Conservation (phyloP, 225 moss, liverwort and hornwort genomes). For the Marchantia polymorpha region DNA sequence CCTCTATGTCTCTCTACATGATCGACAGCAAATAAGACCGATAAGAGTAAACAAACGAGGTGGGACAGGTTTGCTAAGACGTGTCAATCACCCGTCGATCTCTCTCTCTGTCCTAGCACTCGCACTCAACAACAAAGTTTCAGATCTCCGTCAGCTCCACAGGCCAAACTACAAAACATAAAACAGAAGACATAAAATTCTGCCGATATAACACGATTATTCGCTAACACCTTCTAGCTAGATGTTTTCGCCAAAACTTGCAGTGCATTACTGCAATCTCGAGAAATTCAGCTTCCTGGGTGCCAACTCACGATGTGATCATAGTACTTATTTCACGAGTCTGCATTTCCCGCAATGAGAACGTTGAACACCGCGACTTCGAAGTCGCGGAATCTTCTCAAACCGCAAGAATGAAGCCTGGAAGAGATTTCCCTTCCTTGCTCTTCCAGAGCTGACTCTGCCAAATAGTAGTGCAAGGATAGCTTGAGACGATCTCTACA, state of each 20-base stretch:
- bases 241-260: not conserved
- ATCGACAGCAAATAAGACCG: not conserved
- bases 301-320: constrained; percentile 5
- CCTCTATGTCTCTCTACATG: not conserved
- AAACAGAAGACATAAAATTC: too few relatives aligned
- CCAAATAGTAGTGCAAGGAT: constrained; percentile 83
- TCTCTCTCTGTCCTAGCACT: not conserved
- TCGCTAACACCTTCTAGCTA: not conserved
- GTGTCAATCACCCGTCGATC: not conserved
- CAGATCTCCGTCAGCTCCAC: not conserved
- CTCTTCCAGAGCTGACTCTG: constrained; percentile 87
- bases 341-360: constrained; percentile 3
- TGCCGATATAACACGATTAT: too few relatives aligned
- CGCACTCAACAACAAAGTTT: not conserved
- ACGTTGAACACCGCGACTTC: not conserved
- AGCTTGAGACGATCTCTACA: constrained; percentile 57
- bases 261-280: not conserved
- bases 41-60: not conserved
- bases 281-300: not conserved
- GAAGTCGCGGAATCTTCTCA: constrained; percentile 20
- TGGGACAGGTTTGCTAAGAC: not conserved
- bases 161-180: too few relatives aligned
- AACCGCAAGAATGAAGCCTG: constrained; percentile 69
- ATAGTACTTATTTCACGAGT: not conserved
- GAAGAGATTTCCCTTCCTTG: constrained; percentile 74